Conservation (phyloP, 129 eudicot species). For the Pittosporum tobira region DNA sequence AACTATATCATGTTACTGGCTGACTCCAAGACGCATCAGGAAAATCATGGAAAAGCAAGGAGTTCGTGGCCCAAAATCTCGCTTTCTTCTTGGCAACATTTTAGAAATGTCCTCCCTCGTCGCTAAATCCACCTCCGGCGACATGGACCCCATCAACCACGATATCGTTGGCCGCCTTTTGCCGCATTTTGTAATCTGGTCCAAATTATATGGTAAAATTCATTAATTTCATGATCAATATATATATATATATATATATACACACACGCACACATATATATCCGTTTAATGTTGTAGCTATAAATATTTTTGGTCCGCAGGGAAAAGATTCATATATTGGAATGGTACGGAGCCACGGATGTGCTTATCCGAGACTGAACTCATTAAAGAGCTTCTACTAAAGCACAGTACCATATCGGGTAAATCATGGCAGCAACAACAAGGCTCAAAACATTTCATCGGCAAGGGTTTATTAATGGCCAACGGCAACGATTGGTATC, state of each 20-base stretch:
- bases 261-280: too few species aligned
- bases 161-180: constrained; percentile 73
- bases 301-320: too few species aligned
- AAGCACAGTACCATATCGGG: constrained; percentile 72
- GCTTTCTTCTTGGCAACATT: constrained; percentile 70
- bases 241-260: too few species aligned
- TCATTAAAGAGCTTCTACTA: constrained; percentile 61
- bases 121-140: constrained; percentile 62
- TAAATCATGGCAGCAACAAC: constrained; percentile 85
- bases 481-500: constrained; percentile 81
- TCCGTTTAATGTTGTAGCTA: too few species aligned
- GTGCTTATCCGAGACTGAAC: constrained; percentile 70
- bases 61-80: constrained; percentile 74
- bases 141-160: constrained; percentile 60
- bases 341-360: constrained; percentile 88
- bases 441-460: constrained; percentile 82
- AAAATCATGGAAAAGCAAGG: constrained; percentile 88
- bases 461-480: constrained; percentile 90
- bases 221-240: too few species aligned
- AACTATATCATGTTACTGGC: constrained; percentile 57
- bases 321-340: constrained; percentile 82
- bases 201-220: constrained; percentile 64
- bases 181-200: constrained; percentile 73
- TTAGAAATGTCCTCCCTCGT: constrained; percentile 54
- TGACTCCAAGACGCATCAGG: constrained; percentile 73